phyloP scores from a whole-genome alignment of 495 filamentous ascomycete genomes.

The Chlorociboria aeruginascens region DNA sequence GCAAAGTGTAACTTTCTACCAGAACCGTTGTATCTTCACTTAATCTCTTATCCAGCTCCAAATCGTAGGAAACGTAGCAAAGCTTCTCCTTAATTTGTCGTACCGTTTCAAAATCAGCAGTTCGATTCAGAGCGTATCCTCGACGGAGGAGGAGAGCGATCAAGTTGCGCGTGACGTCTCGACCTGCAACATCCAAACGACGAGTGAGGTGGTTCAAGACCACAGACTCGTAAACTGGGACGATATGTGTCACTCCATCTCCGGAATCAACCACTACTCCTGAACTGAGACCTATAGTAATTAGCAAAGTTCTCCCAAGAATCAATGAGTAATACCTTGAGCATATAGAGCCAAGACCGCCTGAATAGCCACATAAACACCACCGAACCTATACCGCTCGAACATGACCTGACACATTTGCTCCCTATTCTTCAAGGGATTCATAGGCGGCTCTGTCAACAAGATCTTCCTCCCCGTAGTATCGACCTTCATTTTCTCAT shows the following conservation, averaged over 20 bases:
- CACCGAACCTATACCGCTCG: slow-evolving; percentile 88
- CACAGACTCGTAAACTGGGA: slow-evolving; percentile 93
- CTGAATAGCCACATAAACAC: slow-evolving; percentile 97
- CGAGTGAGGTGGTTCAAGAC: slow-evolving; percentile 95
- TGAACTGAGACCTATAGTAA: slow-evolving; percentile 50
- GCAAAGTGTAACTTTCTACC: slow-evolving; percentile 93
- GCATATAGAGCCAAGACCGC: slow-evolving; percentile 95
- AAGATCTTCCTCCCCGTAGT: slow-evolving; percentile 91
- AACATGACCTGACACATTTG: slow-evolving; percentile 99
- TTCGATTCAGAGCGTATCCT: slow-evolving; percentile 95
- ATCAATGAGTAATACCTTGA: slow-evolving; percentile 48
- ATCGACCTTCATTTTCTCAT: slow-evolving; percentile 90
- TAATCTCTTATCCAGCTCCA: slow-evolving; percentile 89
- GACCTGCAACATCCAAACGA: slow-evolving; percentile 87
- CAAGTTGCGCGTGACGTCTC: slow-evolving; percentile 94
- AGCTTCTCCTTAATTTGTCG: slow-evolving; percentile 99
- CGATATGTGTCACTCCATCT: slow-evolving; percentile 96
- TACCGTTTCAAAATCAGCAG: slow-evolving; percentile 97
- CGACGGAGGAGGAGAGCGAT: slow-evolving; percentile 90
- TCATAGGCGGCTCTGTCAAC: slow-evolving; percentile 95
- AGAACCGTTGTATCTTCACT: slow-evolving; percentile 96
- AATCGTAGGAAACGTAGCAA: slow-evolving; percentile 97
- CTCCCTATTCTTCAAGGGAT: slow-evolving; percentile 89
- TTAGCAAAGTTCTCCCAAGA: background rate
- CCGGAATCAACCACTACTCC: slow-evolving; percentile 97